Percentiles rank a stretch among this genome's conserved stretches.
Conservation (phyloP, 2,329 filamentous ascomycete genomes). For the Alternaria sp. region DNA sequence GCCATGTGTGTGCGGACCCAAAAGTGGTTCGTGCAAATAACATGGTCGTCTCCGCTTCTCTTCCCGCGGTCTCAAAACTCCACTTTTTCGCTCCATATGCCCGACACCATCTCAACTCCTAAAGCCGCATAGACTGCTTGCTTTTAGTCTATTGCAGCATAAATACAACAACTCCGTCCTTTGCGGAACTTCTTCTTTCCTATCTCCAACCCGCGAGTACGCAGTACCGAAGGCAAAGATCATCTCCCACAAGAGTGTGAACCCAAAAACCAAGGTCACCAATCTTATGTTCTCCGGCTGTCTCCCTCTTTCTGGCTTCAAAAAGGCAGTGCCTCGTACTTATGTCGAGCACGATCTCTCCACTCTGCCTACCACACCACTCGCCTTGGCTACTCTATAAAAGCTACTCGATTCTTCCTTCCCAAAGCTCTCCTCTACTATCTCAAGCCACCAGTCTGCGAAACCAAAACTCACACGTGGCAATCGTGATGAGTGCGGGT, state of each 20-base stretch:
- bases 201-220: neutral
- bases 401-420: neutral
- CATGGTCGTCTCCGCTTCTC: too few relatives aligned
- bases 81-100: too few relatives aligned
- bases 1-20: too few relatives aligned
- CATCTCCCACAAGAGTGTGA: too few relatives aligned
- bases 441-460: neutral
- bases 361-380: neutral
- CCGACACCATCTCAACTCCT: too few relatives aligned
- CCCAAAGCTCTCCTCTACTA: neutral
- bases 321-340: rapidly evolving
- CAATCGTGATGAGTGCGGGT: neutral
- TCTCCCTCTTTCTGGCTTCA: rapidly evolving
- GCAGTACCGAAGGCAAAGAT: too few relatives aligned
- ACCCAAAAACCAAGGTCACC: rapidly evolving
- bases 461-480: rapidly evolving
- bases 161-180: neutral
- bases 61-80: too few relatives aligned
- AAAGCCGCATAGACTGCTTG: neutral
- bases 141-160: neutral
- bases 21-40: too few relatives aligned
- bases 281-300: neutral
- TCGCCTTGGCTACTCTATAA: rapidly evolving
- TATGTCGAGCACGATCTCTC: neutral
- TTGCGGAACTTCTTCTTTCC: rapidly evolving